Percentiles rank a stretch among this genome's conserved stretches.
Conservation (phyloP, 768 basidiomycete genomes). For the Collybiopsis confluens region DNA sequence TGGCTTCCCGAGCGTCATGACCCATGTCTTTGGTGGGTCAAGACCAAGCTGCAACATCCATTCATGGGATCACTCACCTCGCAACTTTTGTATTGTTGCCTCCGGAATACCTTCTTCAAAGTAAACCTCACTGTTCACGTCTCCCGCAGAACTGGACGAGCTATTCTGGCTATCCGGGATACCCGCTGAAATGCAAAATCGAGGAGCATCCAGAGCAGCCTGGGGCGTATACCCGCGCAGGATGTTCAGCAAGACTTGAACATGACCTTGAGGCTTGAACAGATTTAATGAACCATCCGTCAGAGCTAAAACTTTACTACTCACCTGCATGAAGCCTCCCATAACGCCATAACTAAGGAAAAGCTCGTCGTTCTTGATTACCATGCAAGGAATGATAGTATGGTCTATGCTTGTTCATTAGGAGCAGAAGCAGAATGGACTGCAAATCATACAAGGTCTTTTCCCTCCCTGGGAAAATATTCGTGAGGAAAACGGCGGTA, state of each 20-base stretch:
- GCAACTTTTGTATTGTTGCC: slow-evolving; percentile 61
- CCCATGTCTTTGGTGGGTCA: slow-evolving; percentile 65
- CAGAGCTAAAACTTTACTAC: slow-evolving; percentile 10
- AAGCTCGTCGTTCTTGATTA: slow-evolving; percentile 70
- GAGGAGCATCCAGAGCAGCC: slow-evolving; percentile 88
- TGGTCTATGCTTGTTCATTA: slow-evolving; percentile 40
- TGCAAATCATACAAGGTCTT: slow-evolving; percentile 38
- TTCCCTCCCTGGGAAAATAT: slow-evolving; percentile 59
- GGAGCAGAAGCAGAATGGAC: slow-evolving; percentile 29
- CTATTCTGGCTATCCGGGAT: slow-evolving; percentile 55
- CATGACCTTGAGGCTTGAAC: slow-evolving; percentile 85
- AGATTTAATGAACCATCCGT: background rate
- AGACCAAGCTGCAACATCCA: background rate
- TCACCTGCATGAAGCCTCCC: slow-evolving; percentile 87
- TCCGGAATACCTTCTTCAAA: slow-evolving; percentile 79
- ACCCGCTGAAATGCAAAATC: slow-evolving; percentile 93
- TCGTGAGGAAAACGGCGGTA: background rate
- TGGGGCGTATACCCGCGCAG: slow-evolving; percentile 85
- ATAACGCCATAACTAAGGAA: slow-evolving; percentile 90
- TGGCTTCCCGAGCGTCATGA: slow-evolving; percentile 67
- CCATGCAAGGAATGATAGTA: slow-evolving; percentile 92
- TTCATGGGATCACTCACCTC: slow-evolving; percentile 40
- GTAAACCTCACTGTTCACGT: slow-evolving; percentile 80
- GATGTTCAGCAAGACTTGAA: slow-evolving; percentile 90
- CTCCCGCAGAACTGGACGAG: slow-evolving; percentile 48